Evolutionary conservation across 2,329 filamentous ascomycete genomes (phyloP).

Genomic region (Aspergillus ruber): DNA sequence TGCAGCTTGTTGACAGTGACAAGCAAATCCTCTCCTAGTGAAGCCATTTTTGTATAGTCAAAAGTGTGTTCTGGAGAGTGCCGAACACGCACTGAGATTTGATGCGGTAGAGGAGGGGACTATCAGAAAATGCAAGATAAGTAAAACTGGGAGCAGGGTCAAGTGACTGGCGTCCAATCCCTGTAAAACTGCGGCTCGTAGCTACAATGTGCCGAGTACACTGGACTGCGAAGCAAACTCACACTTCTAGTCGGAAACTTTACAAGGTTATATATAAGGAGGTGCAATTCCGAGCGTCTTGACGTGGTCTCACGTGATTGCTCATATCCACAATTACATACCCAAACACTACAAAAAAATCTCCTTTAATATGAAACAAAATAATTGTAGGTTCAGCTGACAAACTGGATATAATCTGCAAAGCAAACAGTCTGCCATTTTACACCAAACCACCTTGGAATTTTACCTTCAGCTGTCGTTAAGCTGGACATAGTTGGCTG

Average conservation of each 20-base stretch:
- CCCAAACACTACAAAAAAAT: not conserved
- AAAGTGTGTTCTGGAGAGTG: not conserved
- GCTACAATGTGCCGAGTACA: not conserved
- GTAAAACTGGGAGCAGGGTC: not conserved
- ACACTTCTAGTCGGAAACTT: not conserved
- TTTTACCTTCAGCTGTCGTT: slow-evolving; percentile 11
- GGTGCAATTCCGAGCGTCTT: not conserved
- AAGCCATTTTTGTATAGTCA: slow-evolving; percentile 61
- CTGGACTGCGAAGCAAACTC: not conserved
- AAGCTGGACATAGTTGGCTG: slow-evolving; percentile 45
- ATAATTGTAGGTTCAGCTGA: no score
- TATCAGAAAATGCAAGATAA: not conserved
- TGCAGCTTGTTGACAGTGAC: slow-evolving; percentile 96
- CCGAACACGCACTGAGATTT: not conserved
- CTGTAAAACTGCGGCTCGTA: not conserved
- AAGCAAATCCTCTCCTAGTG: slow-evolving; percentile 91
- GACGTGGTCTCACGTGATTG: not conserved
- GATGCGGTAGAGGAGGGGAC: not conserved
- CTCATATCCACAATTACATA: not conserved
- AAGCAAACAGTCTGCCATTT: not conserved
- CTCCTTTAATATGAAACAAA: not conserved
- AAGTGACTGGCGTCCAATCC: not conserved
- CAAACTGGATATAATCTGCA: not conserved
- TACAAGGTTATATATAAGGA: not conserved
- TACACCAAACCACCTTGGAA: not conserved